A percentile compares a stretch with the other conserved stretches of the same genome.
These are phyloP conservation scores for Kregervanrija delftensis DNA, from an alignment of 805 yeast species.

Conservation along the genomic window DNA sequence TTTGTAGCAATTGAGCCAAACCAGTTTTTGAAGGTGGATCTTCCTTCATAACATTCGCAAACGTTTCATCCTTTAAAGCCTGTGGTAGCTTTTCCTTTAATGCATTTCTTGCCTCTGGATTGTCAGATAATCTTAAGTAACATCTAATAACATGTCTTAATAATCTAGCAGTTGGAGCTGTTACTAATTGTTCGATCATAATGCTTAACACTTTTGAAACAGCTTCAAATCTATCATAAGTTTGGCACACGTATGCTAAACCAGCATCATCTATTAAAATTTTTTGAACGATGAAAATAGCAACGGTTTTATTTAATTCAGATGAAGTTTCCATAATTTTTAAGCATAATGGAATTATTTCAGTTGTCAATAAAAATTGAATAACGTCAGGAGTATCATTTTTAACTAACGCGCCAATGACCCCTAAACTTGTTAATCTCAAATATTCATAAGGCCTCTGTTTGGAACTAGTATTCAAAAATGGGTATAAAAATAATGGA, in stretches of 20 bases:
- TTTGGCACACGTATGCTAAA: constrained; percentile 85
- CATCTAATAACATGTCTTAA: constrained; percentile 93
- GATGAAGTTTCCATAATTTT: constrained; percentile 94
- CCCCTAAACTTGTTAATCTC: constrained; percentile 89
- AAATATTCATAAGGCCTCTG: constrained; percentile 91
- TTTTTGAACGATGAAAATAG: constrained; percentile 91
- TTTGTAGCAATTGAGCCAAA: constrained; percentile 71
- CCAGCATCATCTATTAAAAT: constrained; percentile 90
- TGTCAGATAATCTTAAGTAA: constrained; percentile 83
- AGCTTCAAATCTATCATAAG: constrained; percentile 90
- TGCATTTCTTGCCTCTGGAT: constrained; percentile 83
- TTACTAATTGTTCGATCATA: constrained; percentile 83
- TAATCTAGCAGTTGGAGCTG: constrained; percentile 72
- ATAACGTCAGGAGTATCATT: constrained; percentile 95
- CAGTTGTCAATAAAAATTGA: constrained; percentile 86
- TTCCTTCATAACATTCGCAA: constrained; percentile 69
- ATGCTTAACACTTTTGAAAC: constrained; percentile 77
- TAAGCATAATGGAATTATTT: constrained; percentile 89
- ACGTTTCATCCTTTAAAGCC: constrained; percentile 81
- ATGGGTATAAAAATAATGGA: constrained; percentile 89
- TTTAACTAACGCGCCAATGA: constrained; percentile 92
- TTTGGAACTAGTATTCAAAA: constrained; percentile 83
- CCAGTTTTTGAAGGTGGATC: constrained; percentile 86
- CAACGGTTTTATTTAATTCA: constrained; percentile 91
- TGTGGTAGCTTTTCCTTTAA: constrained; percentile 79